These are phyloP conservation scores for Malus fusca DNA, from an alignment of 306 rosid species.

Conservation along the genomic window DNA sequence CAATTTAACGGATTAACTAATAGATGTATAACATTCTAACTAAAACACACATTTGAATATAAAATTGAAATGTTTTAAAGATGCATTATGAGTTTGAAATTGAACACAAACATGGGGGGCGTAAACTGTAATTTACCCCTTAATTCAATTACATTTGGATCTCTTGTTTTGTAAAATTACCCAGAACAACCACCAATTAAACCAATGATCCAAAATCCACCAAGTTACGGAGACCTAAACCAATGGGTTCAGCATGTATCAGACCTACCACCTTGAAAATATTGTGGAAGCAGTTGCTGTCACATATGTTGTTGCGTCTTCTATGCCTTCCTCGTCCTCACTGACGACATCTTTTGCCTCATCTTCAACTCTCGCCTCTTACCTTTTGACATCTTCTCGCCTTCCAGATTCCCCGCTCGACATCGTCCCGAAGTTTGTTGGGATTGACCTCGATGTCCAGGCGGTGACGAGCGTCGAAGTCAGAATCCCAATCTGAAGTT, in stretches of 20 bases:
- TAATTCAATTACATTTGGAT: background rate
- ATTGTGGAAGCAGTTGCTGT: conserved; percentile 23
- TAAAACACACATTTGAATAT: no score
- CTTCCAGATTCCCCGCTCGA: conserved; percentile 38
- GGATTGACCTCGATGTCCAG: conserved; percentile 31
- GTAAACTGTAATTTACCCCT: no score
- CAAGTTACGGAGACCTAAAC: conserved; percentile 42
- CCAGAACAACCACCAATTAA: conserved; percentile 18
- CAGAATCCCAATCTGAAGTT: conserved; percentile 40
- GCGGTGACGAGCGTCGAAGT: conserved; percentile 37
- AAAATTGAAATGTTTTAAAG: no score
- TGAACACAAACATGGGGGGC: no score
- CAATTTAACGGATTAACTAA: no score
- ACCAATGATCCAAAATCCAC: conserved; percentile 62
- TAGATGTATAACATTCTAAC: no score
- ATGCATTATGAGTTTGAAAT: no score
- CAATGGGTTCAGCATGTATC: background rate
- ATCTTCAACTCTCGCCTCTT: conserved; percentile 50
- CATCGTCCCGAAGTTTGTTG: conserved; percentile 25
- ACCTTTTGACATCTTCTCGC: conserved; percentile 36
- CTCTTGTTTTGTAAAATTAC: background rate
- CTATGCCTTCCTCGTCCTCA: conserved; percentile 21
- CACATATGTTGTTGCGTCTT: conserved; percentile 40
- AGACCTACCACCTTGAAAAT: conserved; percentile 23
- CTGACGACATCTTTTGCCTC: conserved; percentile 43